Percentiles rank a stretch among this genome's conserved stretches.
These are phyloP conservation scores for Gleditsia sinensis DNA, from an alignment of 306 rosid species.

Conservation along the genomic window DNA sequence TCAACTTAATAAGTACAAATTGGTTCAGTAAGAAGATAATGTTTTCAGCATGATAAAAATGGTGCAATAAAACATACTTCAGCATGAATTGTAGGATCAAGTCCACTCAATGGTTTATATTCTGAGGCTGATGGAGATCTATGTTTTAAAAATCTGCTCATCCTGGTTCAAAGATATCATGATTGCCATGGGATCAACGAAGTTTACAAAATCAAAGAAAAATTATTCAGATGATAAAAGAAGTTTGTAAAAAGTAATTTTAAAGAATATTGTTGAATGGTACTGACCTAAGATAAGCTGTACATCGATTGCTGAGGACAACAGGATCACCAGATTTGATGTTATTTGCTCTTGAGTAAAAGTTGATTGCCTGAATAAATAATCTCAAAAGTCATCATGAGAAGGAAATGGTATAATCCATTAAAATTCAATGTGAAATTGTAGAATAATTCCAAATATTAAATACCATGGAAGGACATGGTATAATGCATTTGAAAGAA, in stretches of 20 bases:
- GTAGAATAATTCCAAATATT: background rate
- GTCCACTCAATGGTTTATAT: conserved; percentile 57
- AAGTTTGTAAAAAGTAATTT: background rate
- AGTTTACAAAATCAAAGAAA: conserved; percentile 22
- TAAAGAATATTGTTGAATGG: background rate
- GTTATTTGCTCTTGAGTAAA: conserved; percentile 64
- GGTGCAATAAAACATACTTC: conserved; percentile 47
- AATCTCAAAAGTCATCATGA: conserved; percentile 16
- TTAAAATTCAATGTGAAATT: background rate
- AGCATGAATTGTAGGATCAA: conserved; percentile 75
- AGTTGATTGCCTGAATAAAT: conserved; percentile 55
- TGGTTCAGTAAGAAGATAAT: conserved; percentile 15
- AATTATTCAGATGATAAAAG: background rate
- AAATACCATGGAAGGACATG: too few species aligned
- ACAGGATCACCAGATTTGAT: conserved; percentile 63
- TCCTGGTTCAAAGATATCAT: conserved; percentile 43
- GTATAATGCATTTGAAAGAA: background rate
- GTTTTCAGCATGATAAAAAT: conserved; percentile 4
- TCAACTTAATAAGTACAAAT: conserved; percentile 27
- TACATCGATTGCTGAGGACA: conserved; percentile 65
- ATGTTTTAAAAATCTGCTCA: conserved; percentile 47
- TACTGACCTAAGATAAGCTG: conserved; percentile 67
- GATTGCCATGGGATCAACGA: background rate
- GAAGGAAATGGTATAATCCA: background rate
- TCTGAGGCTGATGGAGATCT: conserved; percentile 66